Conservation (phyloP, 176 grass and related monocot genomes). For the Hordeum marinum region DNA sequence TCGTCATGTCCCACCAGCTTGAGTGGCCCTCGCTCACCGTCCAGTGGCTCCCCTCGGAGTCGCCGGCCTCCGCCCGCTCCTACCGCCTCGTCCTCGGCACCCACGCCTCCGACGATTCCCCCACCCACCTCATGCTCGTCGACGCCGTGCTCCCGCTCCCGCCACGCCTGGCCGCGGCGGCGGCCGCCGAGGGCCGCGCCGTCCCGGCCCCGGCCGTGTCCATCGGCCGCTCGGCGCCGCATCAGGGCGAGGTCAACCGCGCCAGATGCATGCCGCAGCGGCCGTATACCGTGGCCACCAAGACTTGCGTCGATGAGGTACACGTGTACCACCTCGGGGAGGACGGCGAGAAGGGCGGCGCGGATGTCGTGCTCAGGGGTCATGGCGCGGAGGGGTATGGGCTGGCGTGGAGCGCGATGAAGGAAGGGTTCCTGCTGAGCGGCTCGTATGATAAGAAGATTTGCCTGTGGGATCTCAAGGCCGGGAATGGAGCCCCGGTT, state of each 20-base stretch:
- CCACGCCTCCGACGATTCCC: slow-evolving; percentile 60
- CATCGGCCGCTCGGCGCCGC: slow-evolving; percentile 40
- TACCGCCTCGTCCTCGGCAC: slow-evolving; percentile 70
- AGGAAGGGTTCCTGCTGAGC: slow-evolving; percentile 76
- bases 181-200: neutral
- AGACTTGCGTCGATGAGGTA: slow-evolving; percentile 70
- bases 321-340: slow-evolving; percentile 64
- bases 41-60: slow-evolving; percentile 56
- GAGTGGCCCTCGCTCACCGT: slow-evolving; percentile 95
- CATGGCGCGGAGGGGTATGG: slow-evolving; percentile 85
- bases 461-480: slow-evolving; percentile 80
- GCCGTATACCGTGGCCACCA: slow-evolving; percentile 62
- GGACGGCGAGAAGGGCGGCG: slow-evolving; percentile 24
- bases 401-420: slow-evolving; percentile 67
- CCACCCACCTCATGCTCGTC: slow-evolving; percentile 62
- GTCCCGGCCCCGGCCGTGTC: slow-evolving; percentile 45
- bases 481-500: slow-evolving; percentile 26
- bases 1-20: slow-evolving; percentile 82
- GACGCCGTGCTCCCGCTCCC: slow-evolving; percentile 56
- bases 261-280: slow-evolving; percentile 81
- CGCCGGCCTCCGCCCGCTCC: slow-evolving; percentile 8
- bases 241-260: slow-evolving; percentile 86
- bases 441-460: slow-evolving; percentile 95
- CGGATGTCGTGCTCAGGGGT: slow-evolving; percentile 64
- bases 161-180: slow-evolving; percentile 25